Percentiles rank a stretch among this genome's conserved stretches.
Conservation (phyloP, 306 rosid genomes). For the Fragaria vesca region DNA sequence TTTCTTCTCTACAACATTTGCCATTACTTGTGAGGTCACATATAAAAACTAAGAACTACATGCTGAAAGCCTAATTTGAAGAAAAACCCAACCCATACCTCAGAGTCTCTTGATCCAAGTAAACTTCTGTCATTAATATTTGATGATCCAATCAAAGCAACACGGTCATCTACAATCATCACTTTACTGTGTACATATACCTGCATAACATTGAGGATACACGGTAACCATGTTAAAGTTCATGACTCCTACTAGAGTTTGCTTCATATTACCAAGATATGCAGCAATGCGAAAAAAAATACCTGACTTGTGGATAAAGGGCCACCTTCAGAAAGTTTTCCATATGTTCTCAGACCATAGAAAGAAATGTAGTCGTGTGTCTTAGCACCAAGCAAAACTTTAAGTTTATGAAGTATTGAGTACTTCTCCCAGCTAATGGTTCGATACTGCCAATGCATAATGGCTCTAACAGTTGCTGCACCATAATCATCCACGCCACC, state of each 20-base stretch:
- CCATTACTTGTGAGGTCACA: neutral
- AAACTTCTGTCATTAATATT: slow-evolving; percentile 52
- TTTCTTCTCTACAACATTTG: neutral
- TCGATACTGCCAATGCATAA: slow-evolving; percentile 56
- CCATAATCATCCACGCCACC: slow-evolving; percentile 51
- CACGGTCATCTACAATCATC: slow-evolving; percentile 45
- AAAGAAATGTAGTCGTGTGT: slow-evolving; percentile 48
- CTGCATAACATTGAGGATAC: slow-evolving; percentile 21
- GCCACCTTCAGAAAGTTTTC: slow-evolving; percentile 46
- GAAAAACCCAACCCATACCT: slow-evolving; percentile 25
- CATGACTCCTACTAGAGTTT: neutral
- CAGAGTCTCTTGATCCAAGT: slow-evolving; percentile 57
- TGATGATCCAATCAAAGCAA: slow-evolving; percentile 49
- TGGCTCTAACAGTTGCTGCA: slow-evolving; percentile 55
- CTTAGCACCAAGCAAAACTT: slow-evolving; percentile 34
- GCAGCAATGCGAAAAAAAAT: neutral
- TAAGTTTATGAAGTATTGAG: slow-evolving; percentile 43
- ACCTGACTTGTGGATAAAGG: slow-evolving; percentile 56
- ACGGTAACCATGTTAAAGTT: neutral
- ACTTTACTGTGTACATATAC: slow-evolving; percentile 54
- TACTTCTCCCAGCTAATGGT: slow-evolving; percentile 47
- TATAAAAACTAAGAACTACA: neutral
- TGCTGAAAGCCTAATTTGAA: neutral
- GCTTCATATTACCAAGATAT: neutral
- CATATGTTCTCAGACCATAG: slow-evolving; percentile 48